phyloP scores from a whole-genome alignment of 2,329 filamentous ascomycete species.

The Dothistroma pini region DNA sequence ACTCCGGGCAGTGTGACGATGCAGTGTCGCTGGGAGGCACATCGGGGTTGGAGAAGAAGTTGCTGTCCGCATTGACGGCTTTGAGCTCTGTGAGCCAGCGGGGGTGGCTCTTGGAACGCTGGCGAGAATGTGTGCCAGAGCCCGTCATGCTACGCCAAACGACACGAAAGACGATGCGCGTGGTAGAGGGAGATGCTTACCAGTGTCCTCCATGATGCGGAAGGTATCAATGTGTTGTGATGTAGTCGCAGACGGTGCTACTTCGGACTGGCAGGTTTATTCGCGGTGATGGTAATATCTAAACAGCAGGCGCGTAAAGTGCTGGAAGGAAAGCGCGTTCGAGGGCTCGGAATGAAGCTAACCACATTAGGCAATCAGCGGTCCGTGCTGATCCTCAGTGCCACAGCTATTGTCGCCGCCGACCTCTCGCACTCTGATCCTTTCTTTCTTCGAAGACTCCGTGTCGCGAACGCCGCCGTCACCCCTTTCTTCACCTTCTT shows the following conservation, averaged over 20 bases:
- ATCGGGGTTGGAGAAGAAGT: conserved; percentile 16
- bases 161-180: not conserved
- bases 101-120: not conserved
- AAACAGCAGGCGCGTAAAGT: not conserved
- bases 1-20: conserved; percentile 1
- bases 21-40: conserved; percentile 11
- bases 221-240: not conserved
- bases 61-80: conserved; percentile 12
- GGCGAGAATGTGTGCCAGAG: conserved; percentile 6
- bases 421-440: conserved; percentile 9
- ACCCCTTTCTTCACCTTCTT: conserved; percentile 4
- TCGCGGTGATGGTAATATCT: not conserved
- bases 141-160: not conserved
- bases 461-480: conserved; percentile 30
- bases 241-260: not conserved
- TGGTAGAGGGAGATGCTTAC: conserved; percentile 13
- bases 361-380: not conserved
- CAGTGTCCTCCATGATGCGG: conserved; percentile 21
- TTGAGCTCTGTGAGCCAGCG: conserved; percentile 7
- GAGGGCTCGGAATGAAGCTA: not conserved
- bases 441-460: conserved; percentile 37
- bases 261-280: not conserved
- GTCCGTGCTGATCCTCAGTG: not conserved
- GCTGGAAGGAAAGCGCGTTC: not conserved
- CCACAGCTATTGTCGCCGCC: conserved; percentile 1